A percentile compares a stretch with the other conserved stretches of the same genome.
Conservation (phyloP, 2,329 filamentous ascomycete species). For the Aspergillus japonicus region DNA sequence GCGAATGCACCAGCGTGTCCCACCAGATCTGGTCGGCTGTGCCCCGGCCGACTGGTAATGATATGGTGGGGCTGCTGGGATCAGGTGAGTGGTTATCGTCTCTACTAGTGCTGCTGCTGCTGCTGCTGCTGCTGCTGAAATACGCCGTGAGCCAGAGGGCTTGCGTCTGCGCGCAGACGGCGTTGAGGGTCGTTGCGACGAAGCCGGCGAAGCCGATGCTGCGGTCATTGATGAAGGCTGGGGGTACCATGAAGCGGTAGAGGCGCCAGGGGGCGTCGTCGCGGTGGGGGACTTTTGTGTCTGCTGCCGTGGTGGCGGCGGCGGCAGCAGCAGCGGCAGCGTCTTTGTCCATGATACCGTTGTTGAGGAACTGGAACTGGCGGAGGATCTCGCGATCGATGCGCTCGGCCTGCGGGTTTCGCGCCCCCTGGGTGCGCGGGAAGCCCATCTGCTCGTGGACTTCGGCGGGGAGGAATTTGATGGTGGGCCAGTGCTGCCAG, state of each 20-base stretch:
- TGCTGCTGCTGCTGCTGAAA: background rate
- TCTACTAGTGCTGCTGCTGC: background rate
- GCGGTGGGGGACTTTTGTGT: background rate
- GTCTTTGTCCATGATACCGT: background rate
- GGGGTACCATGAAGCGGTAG: conserved; percentile 8
- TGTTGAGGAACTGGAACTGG: background rate
- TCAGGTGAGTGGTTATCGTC: background rate
- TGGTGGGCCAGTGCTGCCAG: conserved; percentile 36
- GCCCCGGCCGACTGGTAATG: background rate
- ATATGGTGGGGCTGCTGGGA: background rate
- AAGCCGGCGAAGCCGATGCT: conserved; percentile 11
- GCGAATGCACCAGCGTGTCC: background rate
- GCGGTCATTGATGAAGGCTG: background rate
- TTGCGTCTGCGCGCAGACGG: conserved; percentile 6
- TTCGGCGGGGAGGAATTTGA: conserved; percentile 13
- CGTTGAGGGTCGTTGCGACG: conserved; percentile 1
- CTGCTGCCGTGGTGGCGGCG: background rate
- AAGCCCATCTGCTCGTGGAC: background rate
- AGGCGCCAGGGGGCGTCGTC: background rate
- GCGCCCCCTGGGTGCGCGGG: background rate
- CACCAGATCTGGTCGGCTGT: conserved; percentile 1
- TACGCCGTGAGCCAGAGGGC: conserved; percentile 10
- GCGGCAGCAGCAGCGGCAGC: background rate
- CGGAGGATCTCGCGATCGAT: background rate
- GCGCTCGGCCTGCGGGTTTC: background rate